Evolutionary conservation across 2,329 filamentous ascomycete genomes (phyloP).

Genomic region (Trichoderma atrobrunneum): DNA sequence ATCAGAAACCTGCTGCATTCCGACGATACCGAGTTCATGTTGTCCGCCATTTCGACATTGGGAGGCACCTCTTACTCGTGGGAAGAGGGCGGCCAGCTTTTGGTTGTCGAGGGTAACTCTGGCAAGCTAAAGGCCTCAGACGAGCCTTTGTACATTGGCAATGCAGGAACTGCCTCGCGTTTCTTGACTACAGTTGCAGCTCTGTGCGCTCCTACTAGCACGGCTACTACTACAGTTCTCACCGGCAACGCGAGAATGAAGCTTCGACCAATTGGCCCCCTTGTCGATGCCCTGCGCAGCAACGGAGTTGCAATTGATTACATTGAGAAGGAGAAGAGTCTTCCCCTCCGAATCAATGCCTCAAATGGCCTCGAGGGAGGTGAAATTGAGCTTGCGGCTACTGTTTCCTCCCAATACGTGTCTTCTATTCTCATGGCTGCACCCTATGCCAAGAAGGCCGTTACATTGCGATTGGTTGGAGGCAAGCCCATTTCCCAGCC

Average conservation of each 20-base stretch:
- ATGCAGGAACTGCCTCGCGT: slow-evolving; percentile 91
- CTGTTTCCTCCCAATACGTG: slow-evolving; percentile 98
- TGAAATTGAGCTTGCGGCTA: slow-evolving; percentile 86
- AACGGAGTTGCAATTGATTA: slow-evolving; percentile 91
- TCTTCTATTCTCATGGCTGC: slow-evolving; percentile 96
- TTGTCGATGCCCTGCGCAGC: slow-evolving; percentile 82
- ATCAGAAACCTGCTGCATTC: slow-evolving; percentile 93
- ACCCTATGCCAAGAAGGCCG: slow-evolving; percentile 90
- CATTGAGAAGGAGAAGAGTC: slow-evolving; percentile 75
- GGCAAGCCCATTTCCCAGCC: slow-evolving; percentile 95
- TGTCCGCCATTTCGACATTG: slow-evolving; percentile 82
- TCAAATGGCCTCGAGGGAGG: slow-evolving; percentile 82
- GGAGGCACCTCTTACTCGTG: slow-evolving; percentile 86
- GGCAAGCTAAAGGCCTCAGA: slow-evolving; percentile 74
- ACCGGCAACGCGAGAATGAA: slow-evolving; percentile 98
- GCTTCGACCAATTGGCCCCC: slow-evolving; percentile 84
- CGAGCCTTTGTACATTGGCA: slow-evolving; percentile 84
- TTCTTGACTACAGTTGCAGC: slow-evolving; percentile 92
- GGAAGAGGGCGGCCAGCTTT: slow-evolving; percentile 90
- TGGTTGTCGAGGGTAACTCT: slow-evolving; percentile 88
- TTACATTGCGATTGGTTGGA: slow-evolving; percentile 86
- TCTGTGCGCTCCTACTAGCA: slow-evolving; percentile 66
- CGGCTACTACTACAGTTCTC: slow-evolving; percentile 66
- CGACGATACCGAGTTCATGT: slow-evolving; percentile 96
- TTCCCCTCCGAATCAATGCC: slow-evolving; percentile 80